Evolutionary conservation across 176 grass and related monocot species (phyloP), one percentile per base, ranked within the genome.

Genomic region (Zea mays): DNA sequence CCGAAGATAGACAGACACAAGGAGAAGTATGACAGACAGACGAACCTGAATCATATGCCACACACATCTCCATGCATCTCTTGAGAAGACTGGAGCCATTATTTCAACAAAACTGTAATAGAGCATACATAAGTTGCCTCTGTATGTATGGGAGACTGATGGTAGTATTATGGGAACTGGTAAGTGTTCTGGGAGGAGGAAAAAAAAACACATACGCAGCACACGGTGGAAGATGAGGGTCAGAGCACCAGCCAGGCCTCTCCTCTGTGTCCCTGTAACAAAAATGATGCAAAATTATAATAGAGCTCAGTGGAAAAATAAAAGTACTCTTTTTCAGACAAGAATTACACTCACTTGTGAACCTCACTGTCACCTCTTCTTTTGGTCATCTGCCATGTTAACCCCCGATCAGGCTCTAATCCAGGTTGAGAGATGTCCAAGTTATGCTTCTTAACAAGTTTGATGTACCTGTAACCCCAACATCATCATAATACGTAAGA

Each of bases 331-430:
- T 45, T 14, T 74, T 65, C 61, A 71, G 21, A 74, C 45, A 55
- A 80, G 13, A 77, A 65, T 37, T 8, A 0, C 37, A 86, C 94
- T 91, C 67, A 97, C 93, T 91, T 93, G 81, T 97, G 93, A 17
- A 97, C 90, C 88, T 97, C 90, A 72, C 49, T 67, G 47, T 91
- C 86, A 50, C 81, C 90, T 87, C 88, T 91, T 86, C 93, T 89
- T 87, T 89, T 89, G 27, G 93, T 97, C 90, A 97, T 97, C 79
- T 93, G 88, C 93, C 93, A 97, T 16, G 93, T 91, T 72, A 93
- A 78, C 44, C 85, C 88, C 12, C 62, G 72, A 17, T 85, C 71
- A 48, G 88, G 90, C 43, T 97, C 84, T 67, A 97, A 89, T 52
- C 90, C 90, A 34, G 94, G 88, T 14, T 91, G 94, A 71, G 94